A percentile compares a stretch with the other conserved stretches of the same genome.
Conservation (phyloP, 148 eudicot species). For the Gaultheria prostrata region DNA sequence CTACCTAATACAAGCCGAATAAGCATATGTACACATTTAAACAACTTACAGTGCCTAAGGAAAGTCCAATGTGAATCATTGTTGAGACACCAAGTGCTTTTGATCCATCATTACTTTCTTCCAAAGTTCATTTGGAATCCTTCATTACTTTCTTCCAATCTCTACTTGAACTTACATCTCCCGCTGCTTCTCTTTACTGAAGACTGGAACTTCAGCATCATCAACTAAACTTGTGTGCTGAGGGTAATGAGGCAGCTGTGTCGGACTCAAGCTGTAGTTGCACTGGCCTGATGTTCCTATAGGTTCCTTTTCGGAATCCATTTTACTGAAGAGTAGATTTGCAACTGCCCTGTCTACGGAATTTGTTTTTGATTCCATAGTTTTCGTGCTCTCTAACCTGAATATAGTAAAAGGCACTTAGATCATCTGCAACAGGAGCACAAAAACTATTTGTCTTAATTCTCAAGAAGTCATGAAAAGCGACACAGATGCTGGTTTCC, state of each 20-base stretch:
- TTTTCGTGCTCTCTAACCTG: constrained; percentile 42
- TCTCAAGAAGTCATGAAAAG: not conserved
- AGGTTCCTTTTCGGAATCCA: constrained; percentile 24
- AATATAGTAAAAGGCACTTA: constrained; percentile 3
- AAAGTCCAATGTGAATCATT: not conserved
- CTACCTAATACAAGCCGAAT: not conserved
- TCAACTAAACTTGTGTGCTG: constrained; percentile 14
- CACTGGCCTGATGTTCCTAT: constrained; percentile 12
- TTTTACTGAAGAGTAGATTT: constrained; percentile 61
- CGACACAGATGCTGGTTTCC: not conserved
- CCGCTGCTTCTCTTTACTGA: constrained; percentile 13
- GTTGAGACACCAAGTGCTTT: not conserved
- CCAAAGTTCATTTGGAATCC: not conserved
- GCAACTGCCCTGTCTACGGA: constrained; percentile 77
- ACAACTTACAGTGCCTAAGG: not conserved
- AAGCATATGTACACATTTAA: not conserved
- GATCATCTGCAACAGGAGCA: constrained; percentile 9
- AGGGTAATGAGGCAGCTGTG: not conserved
- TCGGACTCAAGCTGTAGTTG: constrained; percentile 13
- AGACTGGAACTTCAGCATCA: constrained; percentile 51
- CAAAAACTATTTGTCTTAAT: not conserved
- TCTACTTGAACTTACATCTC: not conserved
- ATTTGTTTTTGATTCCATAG: constrained; percentile 49
- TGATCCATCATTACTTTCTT: not conserved
- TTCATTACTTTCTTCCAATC: constrained; percentile 1